These are phyloP conservation scores for Canariomyces notabilis DNA, from an alignment of 2,329 filamentous ascomycete genomes.

Conservation along the genomic window DNA sequence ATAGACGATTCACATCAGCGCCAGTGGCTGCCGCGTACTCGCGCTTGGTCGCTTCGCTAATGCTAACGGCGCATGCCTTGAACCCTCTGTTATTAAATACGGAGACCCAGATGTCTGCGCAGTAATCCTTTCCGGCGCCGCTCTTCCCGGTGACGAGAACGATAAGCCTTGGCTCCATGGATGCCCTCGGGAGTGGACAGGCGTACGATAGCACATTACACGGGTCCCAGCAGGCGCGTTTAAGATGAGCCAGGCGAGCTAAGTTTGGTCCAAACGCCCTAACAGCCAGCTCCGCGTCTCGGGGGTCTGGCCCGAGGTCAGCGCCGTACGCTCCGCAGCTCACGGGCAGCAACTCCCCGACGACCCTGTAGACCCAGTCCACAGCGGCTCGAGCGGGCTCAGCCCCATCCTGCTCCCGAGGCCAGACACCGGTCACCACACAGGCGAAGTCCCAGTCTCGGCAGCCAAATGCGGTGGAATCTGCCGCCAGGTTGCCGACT, in stretches of 20 bases:
- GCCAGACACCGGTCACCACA: conserved; percentile 59
- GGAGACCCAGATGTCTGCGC: conserved; percentile 48
- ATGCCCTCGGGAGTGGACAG: conserved; percentile 45
- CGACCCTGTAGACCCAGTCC: conserved; percentile 54
- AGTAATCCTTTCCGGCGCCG: conserved; percentile 57
- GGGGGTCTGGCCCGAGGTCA: conserved; percentile 58
- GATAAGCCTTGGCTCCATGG: conserved; percentile 41
- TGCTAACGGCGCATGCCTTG: conserved; percentile 43
- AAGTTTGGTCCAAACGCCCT: conserved; percentile 55
- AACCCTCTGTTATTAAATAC: conserved; percentile 33
- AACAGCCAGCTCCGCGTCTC: conserved; percentile 47
- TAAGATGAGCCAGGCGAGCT: conserved; percentile 46
- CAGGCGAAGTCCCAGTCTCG: conserved; percentile 61
- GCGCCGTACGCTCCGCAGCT: conserved; percentile 52
- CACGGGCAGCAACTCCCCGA: conserved; percentile 41
- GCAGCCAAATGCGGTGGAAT: conserved; percentile 56
- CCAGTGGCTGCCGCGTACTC: conserved; percentile 49
- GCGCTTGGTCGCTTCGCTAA: conserved; percentile 53
- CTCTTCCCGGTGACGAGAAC: conserved; percentile 53
- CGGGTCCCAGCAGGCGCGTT: conserved; percentile 42
- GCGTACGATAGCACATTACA: conserved; percentile 47
- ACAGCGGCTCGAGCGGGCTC: conserved; percentile 34
- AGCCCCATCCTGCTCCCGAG: conserved; percentile 46
- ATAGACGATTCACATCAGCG: conserved; percentile 43
- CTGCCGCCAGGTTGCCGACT: conserved; percentile 37